phyloP scores from a whole-genome alignment of 257 asterid species.

The Salvia splendens region DNA sequence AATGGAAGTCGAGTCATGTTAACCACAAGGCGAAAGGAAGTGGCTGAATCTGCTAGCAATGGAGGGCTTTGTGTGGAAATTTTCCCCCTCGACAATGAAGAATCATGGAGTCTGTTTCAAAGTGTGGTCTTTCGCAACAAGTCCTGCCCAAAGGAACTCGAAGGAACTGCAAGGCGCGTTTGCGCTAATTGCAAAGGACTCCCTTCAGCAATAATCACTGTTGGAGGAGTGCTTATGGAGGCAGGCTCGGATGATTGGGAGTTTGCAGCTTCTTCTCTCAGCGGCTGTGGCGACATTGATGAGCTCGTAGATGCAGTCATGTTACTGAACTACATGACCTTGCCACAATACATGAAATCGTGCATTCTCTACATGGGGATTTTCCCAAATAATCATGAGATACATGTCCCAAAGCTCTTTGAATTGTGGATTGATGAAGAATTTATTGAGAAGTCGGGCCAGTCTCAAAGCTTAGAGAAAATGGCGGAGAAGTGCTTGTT shows the following conservation, averaged over 20 bases:
- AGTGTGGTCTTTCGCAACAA: not conserved
- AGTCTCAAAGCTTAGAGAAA: conserved; percentile 12
- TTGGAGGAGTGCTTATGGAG: conserved; percentile 21
- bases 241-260: conserved; percentile 16
- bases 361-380: conserved; percentile 34
- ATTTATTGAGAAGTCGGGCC: not conserved
- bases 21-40: not conserved
- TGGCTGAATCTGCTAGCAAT: not conserved
- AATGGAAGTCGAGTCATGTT: conserved; percentile 19
- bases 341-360: conserved; percentile 23
- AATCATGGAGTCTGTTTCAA: conserved; percentile 19
- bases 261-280: conserved; percentile 1
- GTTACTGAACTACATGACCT: conserved; percentile 17
- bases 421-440: conserved; percentile 28
- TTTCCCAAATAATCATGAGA: conserved; percentile 19
- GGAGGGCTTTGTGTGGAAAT: not conserved
- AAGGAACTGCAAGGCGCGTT: conserved; percentile 5
- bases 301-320: not conserved
- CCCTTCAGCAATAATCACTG: conserved; percentile 26
- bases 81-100: not conserved
- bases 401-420: conserved; percentile 17
- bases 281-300: not conserved
- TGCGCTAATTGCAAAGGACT: conserved; percentile 28
- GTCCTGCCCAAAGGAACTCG: not conserved
- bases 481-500: conserved; percentile 13